Conservation (phyloP, 2,329 filamentous ascomycete species). For the Cladosporium sp. region DNA sequence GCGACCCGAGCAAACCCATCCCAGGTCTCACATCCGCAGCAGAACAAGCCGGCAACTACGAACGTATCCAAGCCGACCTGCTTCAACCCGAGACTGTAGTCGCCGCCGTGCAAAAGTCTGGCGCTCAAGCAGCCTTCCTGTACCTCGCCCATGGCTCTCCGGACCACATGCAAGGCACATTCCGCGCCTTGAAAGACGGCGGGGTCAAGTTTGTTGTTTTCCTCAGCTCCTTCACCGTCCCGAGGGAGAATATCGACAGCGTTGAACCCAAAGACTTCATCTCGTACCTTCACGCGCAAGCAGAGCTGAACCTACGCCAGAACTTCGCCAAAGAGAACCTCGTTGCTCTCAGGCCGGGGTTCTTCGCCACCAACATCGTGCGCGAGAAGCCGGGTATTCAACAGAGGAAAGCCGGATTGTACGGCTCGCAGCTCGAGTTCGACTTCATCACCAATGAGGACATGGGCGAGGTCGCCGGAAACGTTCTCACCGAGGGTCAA, state of each 20-base stretch:
- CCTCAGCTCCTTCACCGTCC: constrained; percentile 39
- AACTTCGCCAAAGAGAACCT: constrained; percentile 37
- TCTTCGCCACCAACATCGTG: constrained; percentile 42
- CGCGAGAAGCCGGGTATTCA: constrained; percentile 23
- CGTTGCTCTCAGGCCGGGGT: constrained; percentile 39
- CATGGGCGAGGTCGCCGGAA: constrained; percentile 42
- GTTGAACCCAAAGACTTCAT: constrained; percentile 33
- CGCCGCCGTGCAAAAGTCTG: constrained; percentile 37
- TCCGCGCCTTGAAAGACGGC: constrained; percentile 41
- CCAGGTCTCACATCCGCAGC: constrained; percentile 28
- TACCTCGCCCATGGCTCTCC: constrained; percentile 34
- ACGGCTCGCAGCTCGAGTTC: constrained; percentile 26
- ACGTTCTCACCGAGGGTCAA: constrained; percentile 34
- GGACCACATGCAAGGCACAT: constrained; percentile 38
- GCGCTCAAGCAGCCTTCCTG: constrained; percentile 46
- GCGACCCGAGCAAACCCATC: constrained; percentile 42
- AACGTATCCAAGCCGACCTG: constrained; percentile 44
- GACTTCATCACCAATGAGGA: constrained; percentile 42
- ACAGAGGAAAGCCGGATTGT: constrained; percentile 31
- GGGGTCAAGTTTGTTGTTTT: constrained; percentile 46
- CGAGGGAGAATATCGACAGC: constrained; percentile 16
- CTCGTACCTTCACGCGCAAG: constrained; percentile 39
- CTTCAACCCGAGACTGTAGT: constrained; percentile 36
- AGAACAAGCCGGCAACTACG: constrained; percentile 30
- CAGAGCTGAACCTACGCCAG: constrained; percentile 41